A percentile compares a stretch with the other conserved stretches of the same genome.
These are phyloP conservation scores for Pythium biforme DNA, from an alignment of 352 stramenopile species.

Conservation along the genomic window DNA sequence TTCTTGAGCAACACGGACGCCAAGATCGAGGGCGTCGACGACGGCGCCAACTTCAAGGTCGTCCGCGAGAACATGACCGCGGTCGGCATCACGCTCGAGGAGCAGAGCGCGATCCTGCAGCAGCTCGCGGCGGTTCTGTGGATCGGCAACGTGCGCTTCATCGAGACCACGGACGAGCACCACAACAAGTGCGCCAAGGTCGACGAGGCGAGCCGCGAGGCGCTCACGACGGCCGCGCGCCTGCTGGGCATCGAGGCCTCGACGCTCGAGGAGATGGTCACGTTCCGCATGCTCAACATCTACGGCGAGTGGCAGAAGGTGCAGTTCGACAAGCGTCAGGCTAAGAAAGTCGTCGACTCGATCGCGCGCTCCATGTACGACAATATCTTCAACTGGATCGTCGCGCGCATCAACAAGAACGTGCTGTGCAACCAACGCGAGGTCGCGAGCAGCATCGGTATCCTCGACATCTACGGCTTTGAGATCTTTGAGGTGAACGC, in stretches of 20 bases:
- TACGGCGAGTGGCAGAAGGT: constrained; percentile 78
- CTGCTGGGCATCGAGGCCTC: constrained; percentile 65
- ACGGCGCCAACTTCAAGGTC: constrained; percentile 60
- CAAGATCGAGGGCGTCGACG: constrained; percentile 77
- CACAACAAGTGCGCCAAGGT: constrained; percentile 75
- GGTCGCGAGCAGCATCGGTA: constrained; percentile 81
- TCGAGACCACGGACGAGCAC: constrained; percentile 65
- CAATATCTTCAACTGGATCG: constrained; percentile 90
- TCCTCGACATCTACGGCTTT: constrained; percentile 91
- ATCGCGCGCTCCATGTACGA: constrained; percentile 87
- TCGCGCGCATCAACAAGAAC: constrained; percentile 83
- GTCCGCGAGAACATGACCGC: constrained; percentile 65
- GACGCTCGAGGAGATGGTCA: constrained; percentile 69
- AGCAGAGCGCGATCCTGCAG: constrained; percentile 74
- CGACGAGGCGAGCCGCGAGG: constrained; percentile 49
- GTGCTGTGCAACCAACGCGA: constrained; percentile 59
- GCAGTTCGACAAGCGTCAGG: constrained; percentile 69
- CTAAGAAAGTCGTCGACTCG: constrained; percentile 82
- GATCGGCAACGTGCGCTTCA: constrained; percentile 84
- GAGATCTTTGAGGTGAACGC: constrained; percentile 90
- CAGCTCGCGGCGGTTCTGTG: constrained; percentile 80
- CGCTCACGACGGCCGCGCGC: constrained; percentile 52
- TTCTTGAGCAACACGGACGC: constrained; percentile 66
- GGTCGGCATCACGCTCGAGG: constrained; percentile 68
- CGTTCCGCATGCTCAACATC: constrained; percentile 79